phyloP scores from a whole-genome alignment of 129 eudicot species.

The Silybum marianum region DNA sequence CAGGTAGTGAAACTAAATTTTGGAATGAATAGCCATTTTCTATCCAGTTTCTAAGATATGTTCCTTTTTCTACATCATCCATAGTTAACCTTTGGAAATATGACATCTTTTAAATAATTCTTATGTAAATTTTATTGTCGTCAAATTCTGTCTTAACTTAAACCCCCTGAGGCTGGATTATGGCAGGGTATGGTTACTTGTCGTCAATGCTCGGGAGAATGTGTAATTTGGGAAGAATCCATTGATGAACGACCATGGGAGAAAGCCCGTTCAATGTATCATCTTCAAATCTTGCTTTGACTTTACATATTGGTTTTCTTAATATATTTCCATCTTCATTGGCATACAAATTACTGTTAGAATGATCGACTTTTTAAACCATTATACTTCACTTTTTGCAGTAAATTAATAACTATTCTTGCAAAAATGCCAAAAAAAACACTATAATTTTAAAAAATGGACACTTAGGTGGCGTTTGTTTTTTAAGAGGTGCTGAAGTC shows the following conservation, averaged over 20 bases:
- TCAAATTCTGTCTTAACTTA: background rate
- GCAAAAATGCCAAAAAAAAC: background rate
- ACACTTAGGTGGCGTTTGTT: too few relatives aligned
- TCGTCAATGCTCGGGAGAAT: conserved; percentile 79
- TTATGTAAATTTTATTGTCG: background rate
- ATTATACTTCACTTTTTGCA: background rate
- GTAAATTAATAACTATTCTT: background rate
- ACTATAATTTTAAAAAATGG: background rate
- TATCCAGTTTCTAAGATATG: background rate
- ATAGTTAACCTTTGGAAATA: background rate
- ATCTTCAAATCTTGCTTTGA: conserved; percentile 21
- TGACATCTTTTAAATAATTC: background rate
- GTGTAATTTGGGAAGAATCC: conserved; percentile 98
- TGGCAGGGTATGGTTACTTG: conserved; percentile 80
- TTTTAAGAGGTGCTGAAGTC: too few relatives aligned
- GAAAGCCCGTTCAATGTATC: conserved; percentile 90
- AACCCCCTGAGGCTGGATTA: background rate
- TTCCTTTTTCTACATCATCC: background rate
- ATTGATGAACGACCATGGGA: conserved; percentile 98
- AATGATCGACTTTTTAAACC: background rate
- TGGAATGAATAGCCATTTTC: background rate
- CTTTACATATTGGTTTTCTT: conserved; percentile 21
- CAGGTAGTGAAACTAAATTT: background rate
- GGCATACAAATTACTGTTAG: background rate
- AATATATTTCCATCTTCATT: background rate